Base-by-base conservation (phyloP, 2,329 filamentous ascomycete genomes). In the Diaporthe nobilis region DNA sequence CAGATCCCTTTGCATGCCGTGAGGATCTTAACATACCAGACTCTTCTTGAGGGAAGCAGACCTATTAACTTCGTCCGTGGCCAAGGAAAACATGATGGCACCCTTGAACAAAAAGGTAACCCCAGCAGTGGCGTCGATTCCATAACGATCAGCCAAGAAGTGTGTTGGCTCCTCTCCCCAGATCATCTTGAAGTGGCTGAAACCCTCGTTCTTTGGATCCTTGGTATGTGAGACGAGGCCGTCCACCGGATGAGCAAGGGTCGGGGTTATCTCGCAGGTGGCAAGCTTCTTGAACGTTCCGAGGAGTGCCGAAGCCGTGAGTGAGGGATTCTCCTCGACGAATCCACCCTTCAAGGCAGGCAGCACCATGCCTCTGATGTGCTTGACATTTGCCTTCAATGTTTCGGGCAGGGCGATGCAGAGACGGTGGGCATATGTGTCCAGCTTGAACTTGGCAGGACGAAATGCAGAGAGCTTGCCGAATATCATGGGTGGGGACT, bases 121-220 rank as follows among this genome's bases (percentile, higher is more conserved):
- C 25, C 12, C 44, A 51, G n/a, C 28, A 25, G 20, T n/a, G 44
- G 47, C 13, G 22, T n/a, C 15, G 12, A 68, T 10, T 9, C 63
- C 63, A 17, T 51, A 68, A 6, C 20, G 10, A 15, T 51, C 20
- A n/a, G 12, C 6, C 44, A 68, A 10, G 12, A n/a, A 68, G 10
- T 20, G 0, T 0, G 3, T 13, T 1, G 63, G 28, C 3, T 17
- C 44, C 0, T 5, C 2, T 5, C 44, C 28, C 42, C 20, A n/a
- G 7, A 2, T 25, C 44, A 17, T 17, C 20, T 8, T 51, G 44
- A 68, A 68, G 3, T 22, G 28, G 63, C 20, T 51, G 63, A 51
- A 68, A 6, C 25, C 42, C 20, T n/a, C 22, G 1, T 39, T n/a
- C 20, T 25, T 17, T 1, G 25, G 28, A 7, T 68, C 7, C 28